Conservation (phyloP, 2,329 filamentous ascomycete species). For the Epichloe gansuensis region DNA sequence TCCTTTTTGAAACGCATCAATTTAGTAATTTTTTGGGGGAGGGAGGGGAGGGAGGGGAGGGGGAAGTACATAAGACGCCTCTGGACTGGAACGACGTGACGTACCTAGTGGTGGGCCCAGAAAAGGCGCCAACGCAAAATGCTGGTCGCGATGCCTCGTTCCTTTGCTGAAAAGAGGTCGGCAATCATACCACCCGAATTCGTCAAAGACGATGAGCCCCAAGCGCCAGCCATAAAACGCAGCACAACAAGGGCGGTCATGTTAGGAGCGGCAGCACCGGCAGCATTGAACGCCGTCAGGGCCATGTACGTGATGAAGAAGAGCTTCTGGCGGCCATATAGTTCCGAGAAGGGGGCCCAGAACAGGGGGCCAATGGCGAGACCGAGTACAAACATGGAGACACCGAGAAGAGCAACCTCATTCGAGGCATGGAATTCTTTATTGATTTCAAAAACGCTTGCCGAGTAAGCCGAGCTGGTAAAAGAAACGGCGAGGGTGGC, state of each 20-base stretch:
- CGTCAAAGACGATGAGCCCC: conserved; percentile 50
- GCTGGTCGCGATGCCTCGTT: conserved; percentile 45
- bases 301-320: conserved; percentile 46
- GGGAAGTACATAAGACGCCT: neutral
- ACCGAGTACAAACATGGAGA: conserved; percentile 53
- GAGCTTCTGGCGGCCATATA: conserved; percentile 48
- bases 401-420: conserved; percentile 46
- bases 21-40: neutral
- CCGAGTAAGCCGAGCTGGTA: conserved; percentile 55
- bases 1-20: conserved; percentile 17
- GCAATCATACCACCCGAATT: conserved; percentile 53
- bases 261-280: conserved; percentile 42
- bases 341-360: conserved; percentile 54
- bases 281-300: conserved; percentile 51
- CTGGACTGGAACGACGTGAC: conserved; percentile 6
- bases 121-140: conserved; percentile 50
- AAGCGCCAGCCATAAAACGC: conserved; percentile 55
- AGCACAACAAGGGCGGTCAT: conserved; percentile 51
- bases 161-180: conserved; percentile 44
- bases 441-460: conserved; percentile 42
- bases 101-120: conserved; percentile 44
- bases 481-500: conserved; percentile 60
- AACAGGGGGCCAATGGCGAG: conserved; percentile 50
- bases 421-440: conserved; percentile 37
- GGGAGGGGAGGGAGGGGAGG: too few species aligned